Base-by-base conservation (phyloP, 1,284 basidiomycete genomes). In the Fomes fomentarius region DNA sequence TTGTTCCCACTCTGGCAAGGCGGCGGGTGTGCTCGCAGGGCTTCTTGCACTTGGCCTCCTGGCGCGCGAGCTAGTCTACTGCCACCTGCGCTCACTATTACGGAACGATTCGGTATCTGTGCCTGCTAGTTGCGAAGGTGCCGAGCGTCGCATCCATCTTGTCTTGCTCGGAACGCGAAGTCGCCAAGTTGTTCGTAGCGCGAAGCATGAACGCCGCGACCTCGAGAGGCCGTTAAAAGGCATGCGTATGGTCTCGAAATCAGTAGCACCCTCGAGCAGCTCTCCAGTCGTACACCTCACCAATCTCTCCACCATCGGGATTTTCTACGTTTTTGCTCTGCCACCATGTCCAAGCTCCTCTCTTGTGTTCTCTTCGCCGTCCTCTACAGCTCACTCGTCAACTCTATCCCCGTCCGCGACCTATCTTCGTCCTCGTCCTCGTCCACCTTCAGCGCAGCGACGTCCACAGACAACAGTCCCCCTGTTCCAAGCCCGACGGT, bases 401-500 rank as follows among this genome's bases (percentile, higher is more conserved):
- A 15, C 46, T 31, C 56, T 4, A 15, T 56, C 17, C 60, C 60
- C 2, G 35, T 61, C 19, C 33, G 47, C 34, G 46, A 54, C 19
- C 22, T 34, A 8, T 42, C 21, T 7, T 1, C 24, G 2, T 21
- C 24, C 17, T 37, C 46, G n/a, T 37, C 46, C 31, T 4, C n/a
- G 8, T 19, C 41, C n/a, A 38, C 22, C 6, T 33, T 19, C 28
- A n/a, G 24, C 17, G 30, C 48, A 3, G 46, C 46, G 14, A 54
- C 54, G 12, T 44, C 51, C 6, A 58, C 51, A 21, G 37, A 45
- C 41, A 48, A 38, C 41, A 38, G 34, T 7, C 31, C 24, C 12
- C 31, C 46, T 0, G 35, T 37, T 2, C 56, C 60, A 19, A 58
- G 56, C 31, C 60, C 60, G 15, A 59, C 60, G 12, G 60, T 62